A percentile compares a stretch with the other conserved stretches of the same genome.
phyloP scores from a whole-genome alignment of 768 basidiomycete species.

The Glaciozyma antarctica region DNA sequence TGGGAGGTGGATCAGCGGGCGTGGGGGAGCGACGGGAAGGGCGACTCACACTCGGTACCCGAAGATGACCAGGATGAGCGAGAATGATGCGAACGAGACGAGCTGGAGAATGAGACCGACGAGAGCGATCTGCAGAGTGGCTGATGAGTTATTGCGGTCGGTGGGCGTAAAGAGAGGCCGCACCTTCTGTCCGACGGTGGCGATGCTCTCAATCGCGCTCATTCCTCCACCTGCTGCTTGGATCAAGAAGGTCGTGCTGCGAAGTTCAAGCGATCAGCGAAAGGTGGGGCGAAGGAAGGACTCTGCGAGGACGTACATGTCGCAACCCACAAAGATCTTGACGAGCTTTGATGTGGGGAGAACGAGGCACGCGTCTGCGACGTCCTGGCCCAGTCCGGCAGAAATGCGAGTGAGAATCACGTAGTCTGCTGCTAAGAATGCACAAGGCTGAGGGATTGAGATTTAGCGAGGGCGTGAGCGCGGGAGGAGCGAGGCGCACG shows the following conservation, averaged over 20 bases:
- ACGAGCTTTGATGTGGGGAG: slow-evolving; percentile 44
- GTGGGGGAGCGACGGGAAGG: neutral
- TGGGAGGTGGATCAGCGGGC: neutral
- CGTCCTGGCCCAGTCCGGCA: slow-evolving; percentile 41
- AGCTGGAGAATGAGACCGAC: neutral
- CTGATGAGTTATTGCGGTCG: neutral
- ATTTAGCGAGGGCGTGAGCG: too few relatives aligned
- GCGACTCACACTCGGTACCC: slow-evolving; percentile 3
- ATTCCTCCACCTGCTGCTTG: slow-evolving; percentile 44
- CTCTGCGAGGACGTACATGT: slow-evolving; percentile 40
- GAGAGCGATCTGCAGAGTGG: neutral
- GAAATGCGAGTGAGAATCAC: slow-evolving; percentile 57
- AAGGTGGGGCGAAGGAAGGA: too few relatives aligned
- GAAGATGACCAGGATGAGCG: slow-evolving; percentile 9
- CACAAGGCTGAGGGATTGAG: slow-evolving; percentile 50
- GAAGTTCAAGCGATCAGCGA: too few relatives aligned
- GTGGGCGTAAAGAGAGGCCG: neutral
- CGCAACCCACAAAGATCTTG: slow-evolving; percentile 52
- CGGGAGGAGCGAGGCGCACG: too few relatives aligned
- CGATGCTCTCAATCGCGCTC: slow-evolving; percentile 26
- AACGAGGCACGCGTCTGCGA: slow-evolving; percentile 6
- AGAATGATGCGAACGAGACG: too few relatives aligned
- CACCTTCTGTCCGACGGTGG: slow-evolving; percentile 23
- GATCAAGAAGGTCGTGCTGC: slow-evolving; percentile 51
- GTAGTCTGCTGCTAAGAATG: slow-evolving; percentile 54